phyloP scores from a whole-genome alignment of 306 rosid species.

The Cyclanthera cordifolia region DNA sequence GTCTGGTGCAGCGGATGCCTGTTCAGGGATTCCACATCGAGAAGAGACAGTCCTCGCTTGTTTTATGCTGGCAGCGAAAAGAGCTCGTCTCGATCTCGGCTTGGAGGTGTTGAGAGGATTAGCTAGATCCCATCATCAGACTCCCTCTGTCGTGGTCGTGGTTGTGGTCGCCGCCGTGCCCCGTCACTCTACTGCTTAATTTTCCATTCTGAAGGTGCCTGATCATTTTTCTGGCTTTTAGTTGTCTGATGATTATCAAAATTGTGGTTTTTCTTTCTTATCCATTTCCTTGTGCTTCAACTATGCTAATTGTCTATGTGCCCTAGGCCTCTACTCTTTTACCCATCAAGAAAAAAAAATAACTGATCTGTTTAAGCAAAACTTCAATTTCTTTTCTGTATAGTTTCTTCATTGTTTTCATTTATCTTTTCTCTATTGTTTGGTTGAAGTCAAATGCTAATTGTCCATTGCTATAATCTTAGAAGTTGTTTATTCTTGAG shows the following conservation, averaged over 20 bases:
- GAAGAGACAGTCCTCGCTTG: conserved; percentile 63
- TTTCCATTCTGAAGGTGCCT: conserved; percentile 42
- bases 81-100: conserved; percentile 65
- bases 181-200: conserved; percentile 20
- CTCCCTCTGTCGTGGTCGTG: background rate
- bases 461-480: background rate
- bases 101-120: conserved; percentile 53
- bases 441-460: conserved; percentile 12
- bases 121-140: background rate
- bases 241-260: conserved; percentile 22
- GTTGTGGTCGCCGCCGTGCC: background rate
- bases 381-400: conserved; percentile 34
- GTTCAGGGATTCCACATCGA: conserved; percentile 66
- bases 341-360: conserved; percentile 37
- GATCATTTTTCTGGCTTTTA: conserved; percentile 29
- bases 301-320: conserved; percentile 60
- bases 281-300: conserved; percentile 21
- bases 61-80: conserved; percentile 70
- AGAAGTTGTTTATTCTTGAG: background rate
- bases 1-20: conserved; percentile 64
- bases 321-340: conserved; percentile 39
- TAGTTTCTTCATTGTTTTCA: conserved; percentile 24
- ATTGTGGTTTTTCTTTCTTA: conserved; percentile 15
- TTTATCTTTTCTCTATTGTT: conserved; percentile 16
- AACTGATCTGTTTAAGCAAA: conserved; percentile 29